Percentiles rank a stretch among this genome's conserved stretches.
These are phyloP conservation scores for Lasiodiplodia theobromae DNA, from an alignment of 2,329 filamentous ascomycete species.

Conservation along the genomic window DNA sequence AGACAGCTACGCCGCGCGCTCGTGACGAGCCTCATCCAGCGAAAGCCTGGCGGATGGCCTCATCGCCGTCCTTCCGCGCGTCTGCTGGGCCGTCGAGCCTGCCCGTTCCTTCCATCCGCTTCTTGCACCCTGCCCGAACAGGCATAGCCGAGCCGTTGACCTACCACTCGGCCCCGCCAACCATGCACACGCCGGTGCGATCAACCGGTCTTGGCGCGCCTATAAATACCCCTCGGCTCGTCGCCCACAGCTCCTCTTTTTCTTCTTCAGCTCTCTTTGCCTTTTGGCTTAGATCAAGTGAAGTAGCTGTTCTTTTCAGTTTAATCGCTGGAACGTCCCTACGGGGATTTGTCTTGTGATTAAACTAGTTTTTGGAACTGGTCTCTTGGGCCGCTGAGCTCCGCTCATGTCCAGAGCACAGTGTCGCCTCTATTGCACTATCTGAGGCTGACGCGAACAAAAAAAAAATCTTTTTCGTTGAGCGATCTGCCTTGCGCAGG, in stretches of 20 bases:
- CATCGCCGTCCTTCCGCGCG: too few species aligned
- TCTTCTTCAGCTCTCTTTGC: constrained; percentile 6
- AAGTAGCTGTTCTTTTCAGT: constrained; percentile 7
- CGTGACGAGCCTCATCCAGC: too few species aligned
- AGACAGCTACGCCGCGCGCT: too few species aligned
- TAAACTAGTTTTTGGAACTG: neutral
- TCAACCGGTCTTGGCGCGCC: neutral
- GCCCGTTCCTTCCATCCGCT: too few species aligned
- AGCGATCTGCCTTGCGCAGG: neutral
- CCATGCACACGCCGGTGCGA: neutral
- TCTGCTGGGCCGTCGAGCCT: too few species aligned
- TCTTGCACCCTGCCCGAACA: too few species aligned
- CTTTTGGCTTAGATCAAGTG: neutral
- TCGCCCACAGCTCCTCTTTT: neutral
- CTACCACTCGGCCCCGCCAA: neutral
- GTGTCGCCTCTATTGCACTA: constrained; percentile 9
- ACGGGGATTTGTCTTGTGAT: neutral
- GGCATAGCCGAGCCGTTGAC: too few species aligned
- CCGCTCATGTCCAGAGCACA: neutral
- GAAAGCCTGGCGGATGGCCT: too few species aligned
- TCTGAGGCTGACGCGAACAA: constrained; percentile 2
- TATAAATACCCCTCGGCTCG: neutral
- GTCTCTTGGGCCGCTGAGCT: neutral
- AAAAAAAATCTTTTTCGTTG: neutral
- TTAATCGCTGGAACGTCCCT: neutral